Evolutionary conservation across 805 yeast species (phyloP), one percentile per base, ranked within the genome.

Genomic region (Yamadazyma philogaea): DNA sequence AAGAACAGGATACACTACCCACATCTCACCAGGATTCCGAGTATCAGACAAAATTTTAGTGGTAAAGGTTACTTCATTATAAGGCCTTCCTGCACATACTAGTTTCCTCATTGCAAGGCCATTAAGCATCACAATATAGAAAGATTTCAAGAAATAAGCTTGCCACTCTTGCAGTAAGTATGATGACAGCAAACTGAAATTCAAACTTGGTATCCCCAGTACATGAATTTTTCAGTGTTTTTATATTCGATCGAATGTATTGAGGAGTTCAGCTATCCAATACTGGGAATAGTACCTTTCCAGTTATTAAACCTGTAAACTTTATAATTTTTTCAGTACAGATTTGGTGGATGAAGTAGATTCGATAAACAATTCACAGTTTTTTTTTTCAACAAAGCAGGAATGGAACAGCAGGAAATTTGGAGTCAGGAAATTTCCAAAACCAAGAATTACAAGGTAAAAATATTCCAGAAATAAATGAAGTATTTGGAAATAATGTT

Each of bases 61-160:
- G 84, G 85, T n/a, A 64, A 86, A 42, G 86, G 85, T 1, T 79
- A 83, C 49, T 81, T 76, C 54, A 75, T 7, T 49, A 44, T 0
- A 37, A 22, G 17, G 44, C 53, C n/a, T 82, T 11, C 59, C 68
- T 11, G 51, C 56, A 26, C 76, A 67, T 7, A 68, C 77, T 0
- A 50, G 55, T 0, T 59, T 82, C 3, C 60, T 75, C 30, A 43
- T 35, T 7, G 72, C 77, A 14, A 46, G 53, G 3, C 79, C 82
- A 0, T 56, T 78, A 30, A 74, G 82, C 7, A 61, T 71, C 12
- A 65, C 77, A 1, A 66, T 81, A 2, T 57, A 68, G 14, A 66
- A 71, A 44, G 79, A 78, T 3, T 81, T 79, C 55, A 71, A 77
- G 38, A 81, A 79, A 48, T 87, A 82, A 51, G 84, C 78, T 1